Evolutionary conservation across 179 eudicot species (phyloP), one percentile per base, ranked within the genome.

Genomic region (Sideroxylon spinosum): DNA sequence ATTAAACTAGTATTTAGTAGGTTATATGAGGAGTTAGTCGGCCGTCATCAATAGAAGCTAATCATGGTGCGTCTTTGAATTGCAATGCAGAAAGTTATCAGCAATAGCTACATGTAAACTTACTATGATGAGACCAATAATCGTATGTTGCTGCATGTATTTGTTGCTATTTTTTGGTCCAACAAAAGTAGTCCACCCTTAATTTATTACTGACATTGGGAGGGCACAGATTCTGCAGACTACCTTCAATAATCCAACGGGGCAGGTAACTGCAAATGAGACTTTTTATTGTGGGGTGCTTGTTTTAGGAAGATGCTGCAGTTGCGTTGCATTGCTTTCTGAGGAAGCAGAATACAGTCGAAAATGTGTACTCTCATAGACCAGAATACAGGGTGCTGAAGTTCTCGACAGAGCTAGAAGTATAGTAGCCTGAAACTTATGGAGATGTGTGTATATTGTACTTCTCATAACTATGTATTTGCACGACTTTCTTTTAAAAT

Each of bases 1-100:
- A 91, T 95, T 29, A 95, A 93, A 72, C 86, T 95, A 55, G 98
- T 91, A 17, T 93, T 91, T 82, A 89, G 97, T 86, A 86, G 98
- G 80, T 90, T 93, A 81, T 88, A 91, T 16, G 98, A 93, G 85
- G 93, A 86, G 83, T 86, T 84, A 89, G 90, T 76, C 76, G 92
- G 84, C 79, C 89, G 75, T 81, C 94, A 68, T 88, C 89, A 70
- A 81, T 88, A 81, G 83, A 84, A 71, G 74, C 84, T 61, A 84
- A 61, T 74, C 81, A 69, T n/a, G 79, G 78, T 76, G 76, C 59
- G 53, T 76, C 74, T 68, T 61, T 63, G 78, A 79, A 79, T 79
- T 79, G 81, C 73, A 76, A 85, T 82, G 84, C 81, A 63, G 79
- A 79, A 80, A 80, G 78, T 62, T 74, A 82, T 73, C 83, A 76